Base-by-base conservation (phyloP, 139 green algal genomes). In the Spirogloea muscicola region DNA sequence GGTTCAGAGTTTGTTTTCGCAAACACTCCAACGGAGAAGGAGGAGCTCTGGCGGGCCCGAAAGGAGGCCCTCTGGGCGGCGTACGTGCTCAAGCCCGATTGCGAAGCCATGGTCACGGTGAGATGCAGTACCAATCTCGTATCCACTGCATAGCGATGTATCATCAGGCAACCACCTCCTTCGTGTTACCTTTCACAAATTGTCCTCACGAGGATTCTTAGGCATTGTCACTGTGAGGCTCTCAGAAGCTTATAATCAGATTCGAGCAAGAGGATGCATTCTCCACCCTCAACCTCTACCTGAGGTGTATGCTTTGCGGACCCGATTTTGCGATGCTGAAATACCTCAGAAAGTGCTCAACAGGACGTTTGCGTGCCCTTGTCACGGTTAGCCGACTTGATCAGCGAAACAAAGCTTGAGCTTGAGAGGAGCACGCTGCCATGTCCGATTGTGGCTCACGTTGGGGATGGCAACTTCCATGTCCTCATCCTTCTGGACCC, bases 401-500 rank as follows among this genome's bases (percentile, higher is more conserved):
- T 81, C 70, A 31, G 31, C 21, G 66, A 52, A 33, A 78, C 74
- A 1, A 81, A 81, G 65, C 34, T 16, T 16, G 72, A 80, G 41
- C 29, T 80, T 21, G 36, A 58, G 48, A 25, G 33, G 18, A 79
- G 67, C 27, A 49, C 7, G 4, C 48, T 81, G 42, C 65, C 65
- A 7, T 68, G 39, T 10, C 76, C 76, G 21, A 83, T 83, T n/a
- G n/a, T 83, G 31, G 74, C 73, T 9, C 76, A 83, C 1, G 76
- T 58, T 7, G 76, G 76, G 13, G 76, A 83, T 42, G 76, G 76
- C 72, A 83, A 83, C 27, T 84, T 79, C 75, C 76, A 83, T 48
- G 73, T 83, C 21, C 33, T 77, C 37, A 79, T 83, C 42, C 42
- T 83, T 42, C 29, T 83, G 25, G 76, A 83, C 43, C 59, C 73